Evolutionary conservation across 441 rosid species (phyloP).

Genomic region (Populus hybrid): DNA sequence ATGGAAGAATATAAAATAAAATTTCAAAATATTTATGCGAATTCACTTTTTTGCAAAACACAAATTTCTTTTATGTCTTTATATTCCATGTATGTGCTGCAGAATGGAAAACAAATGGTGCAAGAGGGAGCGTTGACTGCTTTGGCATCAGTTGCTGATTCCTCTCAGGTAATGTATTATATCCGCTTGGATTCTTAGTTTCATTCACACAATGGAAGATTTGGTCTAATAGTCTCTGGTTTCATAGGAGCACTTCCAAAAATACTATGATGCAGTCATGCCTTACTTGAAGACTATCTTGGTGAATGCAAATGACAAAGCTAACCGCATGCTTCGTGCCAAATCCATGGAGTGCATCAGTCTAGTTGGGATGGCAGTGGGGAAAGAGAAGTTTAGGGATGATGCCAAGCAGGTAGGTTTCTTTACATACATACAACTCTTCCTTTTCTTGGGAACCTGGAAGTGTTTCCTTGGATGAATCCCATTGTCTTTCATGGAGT

Average conservation of each 20-base stretch:
- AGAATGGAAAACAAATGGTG: constrained; percentile 99
- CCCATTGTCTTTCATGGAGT: background rate
- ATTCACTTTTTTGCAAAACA: background rate
- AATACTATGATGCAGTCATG: constrained; percentile 97
- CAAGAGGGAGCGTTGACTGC: constrained; percentile 99
- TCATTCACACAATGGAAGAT: constrained; percentile 1
- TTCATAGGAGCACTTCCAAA: constrained; percentile 92
- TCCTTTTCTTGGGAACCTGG: background rate
- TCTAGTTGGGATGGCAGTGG: constrained; percentile 99
- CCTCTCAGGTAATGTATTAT: constrained; percentile 73
- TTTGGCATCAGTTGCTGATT: constrained; percentile 98
- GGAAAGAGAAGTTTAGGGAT: too few relatives aligned
- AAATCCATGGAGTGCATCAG: constrained; percentile 99
- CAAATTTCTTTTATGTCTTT: constrained; percentile 1
- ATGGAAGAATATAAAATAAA: background rate
- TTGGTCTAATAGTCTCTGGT: constrained; percentile 25
- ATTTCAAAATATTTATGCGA: background rate
- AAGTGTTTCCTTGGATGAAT: background rate
- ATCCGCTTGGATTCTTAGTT: background rate
- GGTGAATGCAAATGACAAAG: constrained; percentile 93
- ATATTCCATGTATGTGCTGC: constrained; percentile 21
- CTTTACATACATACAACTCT: constrained; percentile 4
- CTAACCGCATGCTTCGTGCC: constrained; percentile 98
- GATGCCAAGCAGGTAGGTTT: too few relatives aligned
- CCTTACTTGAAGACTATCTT: constrained; percentile 91